Evolutionary conservation across 306 rosid genomes (phyloP), one percentile per base, ranked within the genome.

Genomic region (Lablab purpureus): DNA sequence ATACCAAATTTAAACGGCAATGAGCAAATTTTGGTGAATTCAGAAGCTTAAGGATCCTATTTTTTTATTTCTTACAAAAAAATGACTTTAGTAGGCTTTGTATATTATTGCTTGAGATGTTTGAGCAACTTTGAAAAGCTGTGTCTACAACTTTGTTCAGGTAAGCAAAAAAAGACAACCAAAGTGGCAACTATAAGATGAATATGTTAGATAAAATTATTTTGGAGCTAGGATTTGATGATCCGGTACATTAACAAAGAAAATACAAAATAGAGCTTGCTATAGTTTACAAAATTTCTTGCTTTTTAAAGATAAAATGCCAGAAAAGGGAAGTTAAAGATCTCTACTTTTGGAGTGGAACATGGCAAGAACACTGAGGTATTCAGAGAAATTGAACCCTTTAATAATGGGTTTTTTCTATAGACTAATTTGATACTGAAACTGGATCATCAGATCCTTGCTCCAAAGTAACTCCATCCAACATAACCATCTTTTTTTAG

Each of bases 211-310:
- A 74, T 10, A 22, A 45, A 32, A 32, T 23, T 21, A 22, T 36
- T 36, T 81, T 59, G 59, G 19, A 47, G 41, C 73, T 47, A 27
- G 80, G 45, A 46, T 64, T 47, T 34, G 27, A 32, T 34, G 47
- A 64, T 30, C 40, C 8, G 11, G 22, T 1, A 5, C 5, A 13
- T 1, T 32, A 64, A 10, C 70, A 36, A 30, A 18, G 27, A 65
- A n/a, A 65, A 34, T 36, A 9, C 14, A 59, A 23, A 32, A 3
- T 9, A 23, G 34, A 9, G n/a, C 27, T n/a, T 64, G 25, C 70
- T 34, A 32, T 15, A 15, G 14, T 64, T 32, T n/a, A 64, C 36
- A 34, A n/a, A 9, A n/a, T 32, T 32, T 32, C 15, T 17, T 34
- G 25, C 5, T 64, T n/a, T 60, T 64, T 64, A 18, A 36, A 37